Base-by-base conservation (phyloP, 306 rosid genomes). In the Morella rubra region DNA sequence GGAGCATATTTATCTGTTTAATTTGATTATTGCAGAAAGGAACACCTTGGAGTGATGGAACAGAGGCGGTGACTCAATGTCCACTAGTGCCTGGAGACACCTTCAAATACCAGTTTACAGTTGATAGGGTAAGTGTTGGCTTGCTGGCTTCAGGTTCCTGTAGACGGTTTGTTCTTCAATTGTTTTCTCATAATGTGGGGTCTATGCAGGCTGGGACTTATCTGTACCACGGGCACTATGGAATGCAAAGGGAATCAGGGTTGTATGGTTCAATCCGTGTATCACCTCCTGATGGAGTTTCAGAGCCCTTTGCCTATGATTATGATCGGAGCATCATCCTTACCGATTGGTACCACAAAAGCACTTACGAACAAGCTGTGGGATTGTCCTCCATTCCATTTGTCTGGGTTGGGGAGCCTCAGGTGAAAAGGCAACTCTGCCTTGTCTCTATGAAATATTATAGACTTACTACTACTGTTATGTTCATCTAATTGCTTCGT, bases 1-100 rank as follows among this genome's bases (percentile, higher is more conserved):
- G 32, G 32, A 27, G 32, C 52, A 3, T 52, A 47, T 75, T 77
- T 67, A 10, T 65, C 42, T 56, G 19, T 40, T 16, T 8, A 5
- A 6, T 71, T 0, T 27, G 32, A 27, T 27, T 60, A 7, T 76
- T 44, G 54, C 79, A 91, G 97, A 89, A 85, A 74, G 97, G 95
- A 83, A 84, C 96, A 68, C 98, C 98, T 12, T 91, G 98, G 98
- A 85, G 79, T 73, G 98, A 94, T 85, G 97, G 98, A 86, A 87
- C 96, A 40, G 98, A 92, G 75, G 98, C 97, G 0, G 91, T 91
- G 14, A 81, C 93, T 68, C 98, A 94, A 8, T 94, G 95, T 54
- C 98, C 98, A 19, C 81, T 90, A 61, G 7, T 84, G 18, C 97
- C 97, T 19, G 98, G 93, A 44, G 98, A 94, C 44, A 87, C 91